Evolutionary conservation across 2,329 filamentous ascomycete species (phyloP).

Genomic region (Aureobasidium pullulans): DNA sequence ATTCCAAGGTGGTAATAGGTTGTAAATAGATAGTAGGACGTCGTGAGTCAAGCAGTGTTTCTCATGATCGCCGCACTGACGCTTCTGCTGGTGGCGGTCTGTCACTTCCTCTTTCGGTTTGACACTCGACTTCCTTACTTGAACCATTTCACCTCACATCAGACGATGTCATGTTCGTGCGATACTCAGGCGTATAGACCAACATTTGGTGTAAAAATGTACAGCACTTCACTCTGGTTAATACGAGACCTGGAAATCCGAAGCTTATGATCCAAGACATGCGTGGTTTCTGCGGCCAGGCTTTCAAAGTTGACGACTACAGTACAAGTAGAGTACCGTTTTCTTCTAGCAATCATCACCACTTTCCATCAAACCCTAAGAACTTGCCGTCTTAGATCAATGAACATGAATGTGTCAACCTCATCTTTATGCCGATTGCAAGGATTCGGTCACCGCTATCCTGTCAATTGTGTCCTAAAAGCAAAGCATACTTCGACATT

Average conservation of each 20-base stretch:
- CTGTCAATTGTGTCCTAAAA: background rate
- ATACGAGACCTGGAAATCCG: too few species aligned
- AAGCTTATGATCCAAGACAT: background rate
- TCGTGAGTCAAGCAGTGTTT: background rate
- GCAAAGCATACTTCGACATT: background rate
- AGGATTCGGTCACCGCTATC: background rate
- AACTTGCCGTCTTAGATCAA: too few species aligned
- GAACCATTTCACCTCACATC: too few species aligned
- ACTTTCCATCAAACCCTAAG: too few species aligned
- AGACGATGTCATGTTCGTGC: too few species aligned
- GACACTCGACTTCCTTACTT: background rate
- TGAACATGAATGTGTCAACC: background rate
- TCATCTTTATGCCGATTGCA: background rate
- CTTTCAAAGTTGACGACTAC: background rate
- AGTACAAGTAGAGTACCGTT: too few species aligned
- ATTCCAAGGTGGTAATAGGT: background rate
- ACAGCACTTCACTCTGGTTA: too few species aligned
- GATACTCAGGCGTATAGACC: too few species aligned
- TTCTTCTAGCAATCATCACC: too few species aligned
- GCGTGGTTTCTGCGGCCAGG: background rate
- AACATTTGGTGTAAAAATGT: too few species aligned
- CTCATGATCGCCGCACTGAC: background rate
- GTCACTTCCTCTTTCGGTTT: constrained; percentile 3
- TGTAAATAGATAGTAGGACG: background rate
- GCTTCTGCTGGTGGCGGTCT: background rate